A percentile compares a stretch with the other conserved stretches of the same genome.
Evolutionary conservation across 768 basidiomycete species (phyloP).

Genomic region (Gloeostereum incarnatum): DNA sequence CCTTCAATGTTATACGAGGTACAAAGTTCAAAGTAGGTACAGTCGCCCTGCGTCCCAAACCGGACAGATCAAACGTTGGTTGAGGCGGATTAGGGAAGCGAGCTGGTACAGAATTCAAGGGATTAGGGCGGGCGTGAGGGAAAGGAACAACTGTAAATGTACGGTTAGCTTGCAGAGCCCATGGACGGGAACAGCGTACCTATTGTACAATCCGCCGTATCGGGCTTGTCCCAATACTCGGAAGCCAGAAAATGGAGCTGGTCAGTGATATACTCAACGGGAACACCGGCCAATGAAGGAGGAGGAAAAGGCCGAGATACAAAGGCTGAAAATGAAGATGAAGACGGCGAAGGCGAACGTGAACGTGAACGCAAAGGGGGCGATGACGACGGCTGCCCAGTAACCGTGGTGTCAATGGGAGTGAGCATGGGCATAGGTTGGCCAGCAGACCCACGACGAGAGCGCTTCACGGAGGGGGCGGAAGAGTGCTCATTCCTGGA

Average conservation of each 20-base stretch:
- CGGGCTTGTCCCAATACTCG: conserved; percentile 65
- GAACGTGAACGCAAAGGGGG: too few species aligned
- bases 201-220: conserved; percentile 74
- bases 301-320: conserved; percentile 55
- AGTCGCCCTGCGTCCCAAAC: conserved; percentile 37
- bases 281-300: conserved; percentile 51
- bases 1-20: conserved; percentile 55
- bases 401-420: conserved; percentile 10
- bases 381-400: too few species aligned
- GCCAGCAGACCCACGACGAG: conserved; percentile 34
- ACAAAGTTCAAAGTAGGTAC: conserved; percentile 40
- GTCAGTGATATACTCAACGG: conserved; percentile 63
- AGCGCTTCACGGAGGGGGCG: conserved; percentile 17
- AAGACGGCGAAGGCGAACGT: background rate
- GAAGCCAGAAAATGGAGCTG: conserved; percentile 60
- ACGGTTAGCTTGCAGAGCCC: conserved; percentile 1
- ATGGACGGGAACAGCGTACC: conserved; percentile 28
- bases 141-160: conserved; percentile 37
- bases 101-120: conserved; percentile 4
- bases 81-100: conserved; percentile 15
- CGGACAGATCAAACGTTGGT: conserved; percentile 29
- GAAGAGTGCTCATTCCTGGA: conserved; percentile 15
- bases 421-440: conserved; percentile 18
- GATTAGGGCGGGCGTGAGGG: conserved; percentile 18
- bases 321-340: conserved; percentile 23